Evolutionary conservation across 1,284 basidiomycete genomes (phyloP).

Genomic region (Cryptococcus sp.): DNA sequence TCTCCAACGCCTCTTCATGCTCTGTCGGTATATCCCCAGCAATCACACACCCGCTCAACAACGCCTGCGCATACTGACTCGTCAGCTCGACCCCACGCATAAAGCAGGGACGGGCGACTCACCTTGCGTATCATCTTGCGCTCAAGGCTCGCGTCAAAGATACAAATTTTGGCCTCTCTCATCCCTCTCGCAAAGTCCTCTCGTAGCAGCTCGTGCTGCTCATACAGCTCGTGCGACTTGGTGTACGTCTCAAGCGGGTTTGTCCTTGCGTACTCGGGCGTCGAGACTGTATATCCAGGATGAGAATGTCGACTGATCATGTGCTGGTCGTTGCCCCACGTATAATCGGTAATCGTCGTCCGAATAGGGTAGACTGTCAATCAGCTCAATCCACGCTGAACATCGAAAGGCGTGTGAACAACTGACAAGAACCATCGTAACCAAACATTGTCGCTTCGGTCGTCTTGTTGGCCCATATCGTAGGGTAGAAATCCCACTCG

Average conservation of each 20-base stretch:
- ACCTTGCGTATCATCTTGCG: conserved; percentile 46
- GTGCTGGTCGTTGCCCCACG: conserved; percentile 3
- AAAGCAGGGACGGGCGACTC: conserved; percentile 1
- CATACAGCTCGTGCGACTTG: conserved; percentile 30
- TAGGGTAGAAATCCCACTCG: conserved; percentile 46
- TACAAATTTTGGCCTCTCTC: conserved; percentile 42
- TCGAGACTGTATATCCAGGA: conserved; percentile 40
- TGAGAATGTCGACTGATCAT: conserved; percentile 34
- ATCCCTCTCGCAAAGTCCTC: conserved; percentile 43
- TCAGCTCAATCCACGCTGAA: neutral
- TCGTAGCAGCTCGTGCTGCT: conserved; percentile 29
- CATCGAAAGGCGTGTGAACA: neutral
- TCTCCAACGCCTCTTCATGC: conserved; percentile 35
- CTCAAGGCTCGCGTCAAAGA: conserved; percentile 46
- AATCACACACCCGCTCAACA: conserved; percentile 43
- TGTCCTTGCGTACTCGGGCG: conserved; percentile 20
- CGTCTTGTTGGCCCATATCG: conserved; percentile 32
- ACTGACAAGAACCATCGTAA: conserved; percentile 36
- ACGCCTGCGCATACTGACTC: conserved; percentile 40
- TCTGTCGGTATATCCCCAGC: conserved; percentile 45
- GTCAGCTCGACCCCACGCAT: neutral
- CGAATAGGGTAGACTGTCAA: conserved; percentile 44
- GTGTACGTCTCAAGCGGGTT: conserved; percentile 40
- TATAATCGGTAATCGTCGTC: conserved; percentile 32
- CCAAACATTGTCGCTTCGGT: conserved; percentile 42